Base-by-base conservation (phyloP, 768 basidiomycete species). In the Lentinus tigrinus region DNA sequence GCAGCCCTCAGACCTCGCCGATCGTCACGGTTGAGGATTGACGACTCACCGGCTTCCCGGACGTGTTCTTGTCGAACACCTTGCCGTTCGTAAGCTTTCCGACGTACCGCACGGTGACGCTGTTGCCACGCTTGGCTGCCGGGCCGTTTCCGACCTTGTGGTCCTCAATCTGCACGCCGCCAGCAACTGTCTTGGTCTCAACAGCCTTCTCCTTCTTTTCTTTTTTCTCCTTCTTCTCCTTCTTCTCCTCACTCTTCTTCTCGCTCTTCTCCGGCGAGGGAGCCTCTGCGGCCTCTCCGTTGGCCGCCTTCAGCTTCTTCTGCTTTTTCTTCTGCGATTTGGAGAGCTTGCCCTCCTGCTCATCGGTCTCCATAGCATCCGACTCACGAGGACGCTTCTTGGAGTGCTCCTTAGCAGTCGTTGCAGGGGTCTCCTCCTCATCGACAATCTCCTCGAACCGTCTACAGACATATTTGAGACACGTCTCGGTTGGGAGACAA, bases 31-130 rank as follows among this genome's bases (percentile, higher is more conserved):
- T n/a, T 4, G 37, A 50, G 26, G 19, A 23, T 37, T 39, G 9
- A 40, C 26, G 16, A 74, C 87, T 68, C 69, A 96, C 91, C 24
- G 94, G 93, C 66, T 89, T 88, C 65, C 95, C 95, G 72, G 85
- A 88, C 63, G 78, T 82, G 72, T 94, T 94, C 63, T 81, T 77
- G 74, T 95, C 93, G 63, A 94, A 94, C 19, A 85, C 63, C 64
- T 84, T 87, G 64, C 89, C 90, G 60, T 86, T 84, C 51, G 75
- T 72, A 42, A 97, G 78, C 77, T 95, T 96, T 63, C 96, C 96
- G 65, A 98, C 87, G 74, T 98, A 98, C 56, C 96, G 80, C 88
- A 98, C 91, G 53, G 77, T 78, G 48, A 97, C 81, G 42, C 77
- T 86, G 74, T 88, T 85, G 16, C 95, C 95, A 54, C 85, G 83